Evolutionary conservation across 2,329 filamentous ascomycete species (phyloP).

Genomic region (Cercospora sp.): DNA sequence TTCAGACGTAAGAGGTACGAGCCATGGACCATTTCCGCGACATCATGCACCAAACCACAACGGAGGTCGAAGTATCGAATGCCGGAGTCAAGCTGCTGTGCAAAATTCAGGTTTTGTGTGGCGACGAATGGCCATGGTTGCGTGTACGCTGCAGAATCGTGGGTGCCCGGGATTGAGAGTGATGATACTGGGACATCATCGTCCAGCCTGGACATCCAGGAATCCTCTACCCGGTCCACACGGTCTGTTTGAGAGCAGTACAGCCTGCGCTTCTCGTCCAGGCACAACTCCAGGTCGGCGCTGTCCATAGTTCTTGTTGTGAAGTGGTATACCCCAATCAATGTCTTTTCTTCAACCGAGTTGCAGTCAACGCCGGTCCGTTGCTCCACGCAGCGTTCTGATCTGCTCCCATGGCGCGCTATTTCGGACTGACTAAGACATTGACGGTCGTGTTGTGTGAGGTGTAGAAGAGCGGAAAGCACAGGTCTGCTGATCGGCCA

Average conservation of each 20-base stretch:
- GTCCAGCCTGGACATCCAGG: constrained; percentile 28
- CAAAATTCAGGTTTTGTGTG: constrained; percentile 37
- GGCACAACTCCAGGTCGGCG: not conserved
- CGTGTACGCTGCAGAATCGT: constrained; percentile 41
- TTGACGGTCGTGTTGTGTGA: not conserved
- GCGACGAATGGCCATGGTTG: constrained; percentile 38
- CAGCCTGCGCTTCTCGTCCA: not conserved
- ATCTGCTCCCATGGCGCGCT: not conserved
- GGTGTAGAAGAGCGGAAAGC: not conserved
- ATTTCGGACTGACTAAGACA: not conserved
- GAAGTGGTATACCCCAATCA: not conserved
- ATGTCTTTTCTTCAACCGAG: not conserved
- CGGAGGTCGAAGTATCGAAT: constrained; percentile 43
- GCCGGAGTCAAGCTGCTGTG: constrained; percentile 36
- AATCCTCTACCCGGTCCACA: not conserved
- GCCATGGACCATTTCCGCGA: constrained; percentile 41
- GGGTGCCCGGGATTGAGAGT: constrained; percentile 40
- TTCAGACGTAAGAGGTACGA: constrained; percentile 34
- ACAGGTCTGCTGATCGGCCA: not conserved
- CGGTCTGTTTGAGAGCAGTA: not conserved
- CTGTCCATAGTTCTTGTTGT: not conserved
- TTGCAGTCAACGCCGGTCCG: not conserved
- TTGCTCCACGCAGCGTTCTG: not conserved
- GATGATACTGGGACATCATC: constrained; percentile 32
- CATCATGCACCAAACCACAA: constrained; percentile 36